phyloP scores from a whole-genome alignment of 108 stramenopile genomes.

The Pinguiococcus pyrenoidosus region DNA sequence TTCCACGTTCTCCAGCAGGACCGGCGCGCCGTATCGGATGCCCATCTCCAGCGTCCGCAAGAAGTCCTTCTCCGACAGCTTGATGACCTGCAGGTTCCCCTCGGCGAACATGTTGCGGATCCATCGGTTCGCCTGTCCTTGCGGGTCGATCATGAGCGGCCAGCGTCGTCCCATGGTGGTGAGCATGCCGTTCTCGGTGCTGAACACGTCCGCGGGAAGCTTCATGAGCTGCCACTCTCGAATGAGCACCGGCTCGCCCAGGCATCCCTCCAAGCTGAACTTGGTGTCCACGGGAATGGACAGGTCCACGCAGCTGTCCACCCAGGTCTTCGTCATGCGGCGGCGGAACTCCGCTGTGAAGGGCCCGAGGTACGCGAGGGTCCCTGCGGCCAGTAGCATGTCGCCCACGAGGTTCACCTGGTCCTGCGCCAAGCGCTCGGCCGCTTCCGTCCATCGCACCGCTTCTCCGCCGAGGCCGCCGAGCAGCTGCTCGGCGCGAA shows the following conservation, averaged over 20 bases:
- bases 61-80: conserved; percentile 23
- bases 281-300: conserved; percentile 29
- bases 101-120: conserved; percentile 20
- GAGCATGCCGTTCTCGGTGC: conserved; percentile 46
- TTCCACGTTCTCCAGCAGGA: conserved; percentile 33
- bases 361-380: conserved; percentile 12
- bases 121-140: conserved; percentile 38
- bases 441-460: conserved; percentile 23
- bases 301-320: conserved; percentile 16
- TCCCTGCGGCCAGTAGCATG: conserved; percentile 31
- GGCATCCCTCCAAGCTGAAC: conserved; percentile 1
- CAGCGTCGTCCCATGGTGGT: conserved; percentile 26
- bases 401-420: conserved; percentile 28
- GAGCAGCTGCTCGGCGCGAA: conserved; percentile 31
- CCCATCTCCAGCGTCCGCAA: conserved; percentile 27
- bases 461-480: conserved; percentile 33
- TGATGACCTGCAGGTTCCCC: conserved; percentile 24
- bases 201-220: conserved; percentile 45
- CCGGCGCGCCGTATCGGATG: conserved; percentile 26
- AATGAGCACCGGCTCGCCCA: conserved; percentile 21
- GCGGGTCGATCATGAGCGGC: conserved; percentile 35
- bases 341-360: conserved; percentile 16
- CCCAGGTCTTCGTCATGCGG: conserved; percentile 31
- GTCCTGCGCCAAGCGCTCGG: conserved; percentile 7
- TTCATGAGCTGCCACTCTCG: conserved; percentile 43